Evolutionary conservation across 805 yeast species (phyloP), one percentile per base, ranked within the genome.

Genomic region (Scheffersomyces coipomensis): DNA sequence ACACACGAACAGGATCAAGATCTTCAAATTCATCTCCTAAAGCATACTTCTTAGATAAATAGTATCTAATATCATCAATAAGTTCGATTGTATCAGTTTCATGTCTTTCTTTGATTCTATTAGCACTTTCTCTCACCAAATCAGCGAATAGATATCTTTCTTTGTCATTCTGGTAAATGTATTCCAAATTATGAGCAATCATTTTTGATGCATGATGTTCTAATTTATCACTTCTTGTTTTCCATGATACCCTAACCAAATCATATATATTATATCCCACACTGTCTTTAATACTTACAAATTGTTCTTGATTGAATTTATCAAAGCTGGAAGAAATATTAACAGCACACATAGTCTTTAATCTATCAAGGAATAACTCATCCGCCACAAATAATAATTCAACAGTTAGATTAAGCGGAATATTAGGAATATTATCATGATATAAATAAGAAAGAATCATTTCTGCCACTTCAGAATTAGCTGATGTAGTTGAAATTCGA

Each of bases 51-150:
- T 71, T 67, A 10, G 64, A 51, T 33, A 86, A 57, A 46, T 80
- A 83, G 56, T 73, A 86, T 46, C 89, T 66, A 9, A 86, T 81
- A 61, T 85, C 95, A 58, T 85, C 95, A 19, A 86, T 68, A 48
- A 86, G 64, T 51, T 86, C 95, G 52, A 86, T 83, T 1, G 91
- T 83, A 61, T 86, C 95, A 0, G 85, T 82, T 43, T 80, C 87
- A 48, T 86, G 81, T 53, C 93, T 71, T 12, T 56, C 60, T 16
- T 71, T 52, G 35, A 86, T 84, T 48, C 87, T 63, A 12, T 51
- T 46, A 0, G 91, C 83, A 53, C 78, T 70, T 46, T 68, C 71
- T 36, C 44, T 48, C n/a, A 67, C 55, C 15, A 65, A 44, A 7
- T 29, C 31, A 6, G 44, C 36, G 13, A 64, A 39, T 33, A 37